Base-by-base conservation (phyloP, 257 asterid species). In the Solanum dulcamara region DNA sequence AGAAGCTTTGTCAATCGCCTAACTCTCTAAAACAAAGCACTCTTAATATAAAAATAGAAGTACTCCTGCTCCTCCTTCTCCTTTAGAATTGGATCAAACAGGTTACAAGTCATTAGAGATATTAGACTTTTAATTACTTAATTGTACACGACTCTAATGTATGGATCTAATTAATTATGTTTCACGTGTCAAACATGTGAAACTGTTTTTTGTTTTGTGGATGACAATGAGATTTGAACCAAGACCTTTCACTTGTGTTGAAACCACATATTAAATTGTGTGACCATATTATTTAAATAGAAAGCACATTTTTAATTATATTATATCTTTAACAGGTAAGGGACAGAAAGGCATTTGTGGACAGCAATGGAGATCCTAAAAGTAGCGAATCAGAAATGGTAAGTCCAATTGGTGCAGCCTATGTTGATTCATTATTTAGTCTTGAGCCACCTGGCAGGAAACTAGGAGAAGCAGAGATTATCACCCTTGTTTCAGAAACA, bases 321-420 rank as follows among this genome's bases (percentile, higher is more conserved):
- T 75, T 10, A 26, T 44, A 38, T 75, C 40, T 75, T 75, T 4
- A 18, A 44, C 60, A 75, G 82, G 60, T 96, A 4, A 88, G 94
- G 70, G 88, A 91, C 75, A 79, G 99, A 22, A 94, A 83, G 90
- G 96, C 91, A 1, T 96, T 93, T 24, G 93, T 90, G 18, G 96
- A 96, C 59, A 86, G 91, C 33, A 90, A 91, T 8, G 98, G 92
- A 50, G 71, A 87, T 18, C 71, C 81, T 14, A 79, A 68, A 30
- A 70, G 85, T 26, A 59, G 81, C 6, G 81, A 74, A 44, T 28
- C 90, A 1, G 94, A 93, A 79, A 96, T 96, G 98, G 97, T 97
- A 59, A 96, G 99, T 88, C 97, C 98, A 1, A 82, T 92, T 11
- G 99, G 99, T 12, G 98, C 99, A 1, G 98, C 99, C 2, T 96